These are phyloP conservation scores for Pleurotus giganteus DNA, from an alignment of 768 basidiomycete species.

Conservation along the genomic window DNA sequence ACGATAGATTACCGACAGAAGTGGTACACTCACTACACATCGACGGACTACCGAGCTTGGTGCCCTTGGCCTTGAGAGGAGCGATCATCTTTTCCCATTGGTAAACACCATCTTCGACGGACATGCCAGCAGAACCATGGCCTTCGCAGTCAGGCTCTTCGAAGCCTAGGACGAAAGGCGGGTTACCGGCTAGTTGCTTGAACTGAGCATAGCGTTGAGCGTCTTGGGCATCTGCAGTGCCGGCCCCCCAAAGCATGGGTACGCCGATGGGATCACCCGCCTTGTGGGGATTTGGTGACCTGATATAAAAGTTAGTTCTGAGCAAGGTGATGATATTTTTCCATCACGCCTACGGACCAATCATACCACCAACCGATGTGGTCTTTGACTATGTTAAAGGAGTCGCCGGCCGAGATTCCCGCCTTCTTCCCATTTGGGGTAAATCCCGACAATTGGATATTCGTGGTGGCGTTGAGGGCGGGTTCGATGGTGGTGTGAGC, in stretches of 20 bases:
- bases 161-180: slow-evolving; percentile 41
- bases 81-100: slow-evolving; percentile 41
- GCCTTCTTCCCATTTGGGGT: slow-evolving; percentile 45
- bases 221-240: slow-evolving; percentile 36
- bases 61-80: slow-evolving; percentile 37
- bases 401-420: slow-evolving; percentile 45
- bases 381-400: slow-evolving; percentile 34
- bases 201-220: slow-evolving; percentile 35
- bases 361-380: slow-evolving; percentile 53
- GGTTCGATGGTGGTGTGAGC: slow-evolving; percentile 1
- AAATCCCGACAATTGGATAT: slow-evolving; percentile 18
- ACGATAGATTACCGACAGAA: background rate
- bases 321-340: background rate
- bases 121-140: slow-evolving; percentile 43
- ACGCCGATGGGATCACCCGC: slow-evolving; percentile 37
- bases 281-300: slow-evolving; percentile 40
- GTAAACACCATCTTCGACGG: slow-evolving; percentile 36
- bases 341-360: slow-evolving; percentile 29
- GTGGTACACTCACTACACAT: slow-evolving; percentile 43
- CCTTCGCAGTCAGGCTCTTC: slow-evolving; percentile 50
- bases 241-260: slow-evolving; percentile 49
- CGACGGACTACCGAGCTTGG: slow-evolving; percentile 41
- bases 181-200: slow-evolving; percentile 29
- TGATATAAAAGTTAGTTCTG: slow-evolving; percentile 11
- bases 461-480: slow-evolving; percentile 1